A percentile compares a stretch with the other conserved stretches of the same genome.
These are phyloP conservation scores for Mollisia scopiformis DNA, from an alignment of 2,329 filamentous ascomycete genomes.

Conservation along the genomic window DNA sequence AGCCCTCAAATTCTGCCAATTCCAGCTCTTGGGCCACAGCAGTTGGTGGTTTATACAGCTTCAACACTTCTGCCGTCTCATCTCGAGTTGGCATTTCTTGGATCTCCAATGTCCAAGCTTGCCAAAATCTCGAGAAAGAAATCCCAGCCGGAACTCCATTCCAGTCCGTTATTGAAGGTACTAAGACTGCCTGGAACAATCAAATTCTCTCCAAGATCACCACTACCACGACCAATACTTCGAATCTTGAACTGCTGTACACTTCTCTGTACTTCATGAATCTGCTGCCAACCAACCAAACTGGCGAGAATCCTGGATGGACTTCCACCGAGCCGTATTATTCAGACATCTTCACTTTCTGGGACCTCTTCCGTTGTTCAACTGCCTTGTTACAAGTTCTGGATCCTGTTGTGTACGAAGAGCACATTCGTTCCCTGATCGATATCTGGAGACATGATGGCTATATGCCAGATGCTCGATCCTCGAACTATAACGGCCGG, in stretches of 20 bases:
- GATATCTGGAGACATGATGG: constrained; percentile 69
- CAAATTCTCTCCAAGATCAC: constrained; percentile 66
- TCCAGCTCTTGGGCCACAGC: constrained; percentile 42
- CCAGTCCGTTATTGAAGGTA: constrained; percentile 42
- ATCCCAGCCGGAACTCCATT: constrained; percentile 46
- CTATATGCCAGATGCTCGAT: constrained; percentile 67
- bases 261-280: constrained; percentile 61
- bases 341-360: constrained; percentile 72
- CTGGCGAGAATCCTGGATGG: constrained; percentile 72
- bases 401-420: constrained; percentile 64
- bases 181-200: constrained; percentile 59
- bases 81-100: constrained; percentile 55
- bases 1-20: constrained; percentile 34
- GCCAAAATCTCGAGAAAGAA: constrained; percentile 47
- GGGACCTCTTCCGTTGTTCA: constrained; percentile 66
- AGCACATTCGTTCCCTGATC: constrained; percentile 67
- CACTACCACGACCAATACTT: constrained; percentile 57
- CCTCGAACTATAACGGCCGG: constrained; percentile 70
- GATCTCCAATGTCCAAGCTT: constrained; percentile 50
- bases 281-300: constrained; percentile 61
- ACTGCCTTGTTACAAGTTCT: constrained; percentile 68
- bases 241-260: constrained; percentile 64
- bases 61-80: constrained; percentile 38
- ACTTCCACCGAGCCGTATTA: constrained; percentile 68
- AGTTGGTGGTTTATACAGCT: constrained; percentile 48